Conservation (phyloP, 768 basidiomycete genomes). For the Pseudohyphozyma bogoriensis region DNA sequence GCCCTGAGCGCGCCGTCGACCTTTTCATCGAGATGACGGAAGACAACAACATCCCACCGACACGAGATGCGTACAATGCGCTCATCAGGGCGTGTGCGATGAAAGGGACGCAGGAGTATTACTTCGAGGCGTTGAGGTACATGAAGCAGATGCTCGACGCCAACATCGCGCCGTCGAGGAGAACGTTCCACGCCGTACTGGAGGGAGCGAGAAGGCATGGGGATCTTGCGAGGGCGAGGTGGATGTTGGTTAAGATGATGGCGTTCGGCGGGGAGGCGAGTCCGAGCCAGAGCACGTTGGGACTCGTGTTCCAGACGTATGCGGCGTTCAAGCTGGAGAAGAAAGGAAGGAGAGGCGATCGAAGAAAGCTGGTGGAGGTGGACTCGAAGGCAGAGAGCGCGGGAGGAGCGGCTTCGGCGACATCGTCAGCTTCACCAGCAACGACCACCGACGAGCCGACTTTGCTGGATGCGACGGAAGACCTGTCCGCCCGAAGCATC, state of each 20-base stretch:
- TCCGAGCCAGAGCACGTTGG: constrained; percentile 17
- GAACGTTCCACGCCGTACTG: constrained; percentile 71
- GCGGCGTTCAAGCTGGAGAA: constrained; percentile 9
- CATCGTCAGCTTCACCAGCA: not conserved
- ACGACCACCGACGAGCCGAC: not conserved
- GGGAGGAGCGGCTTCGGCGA: too few species aligned
- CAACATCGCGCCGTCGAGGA: constrained; percentile 47
- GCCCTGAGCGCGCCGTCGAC: constrained; percentile 85
- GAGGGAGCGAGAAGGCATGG: constrained; percentile 81
- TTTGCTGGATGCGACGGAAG: not conserved
- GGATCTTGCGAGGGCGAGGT: constrained; percentile 69
- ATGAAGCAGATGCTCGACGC: constrained; percentile 75
- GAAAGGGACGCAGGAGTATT: constrained; percentile 38
- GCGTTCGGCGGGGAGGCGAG: constrained; percentile 30
- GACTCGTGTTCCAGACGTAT: constrained; percentile 26
- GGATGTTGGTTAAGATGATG: constrained; percentile 82
- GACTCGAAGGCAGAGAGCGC: not conserved
- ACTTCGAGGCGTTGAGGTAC: constrained; percentile 69
- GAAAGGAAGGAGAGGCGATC: not conserved
- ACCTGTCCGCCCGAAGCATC: not conserved
- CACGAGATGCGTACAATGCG: constrained; percentile 63
- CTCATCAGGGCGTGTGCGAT: constrained; percentile 68
- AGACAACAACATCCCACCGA: constrained; percentile 42
- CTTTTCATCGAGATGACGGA: constrained; percentile 80
- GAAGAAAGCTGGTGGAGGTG: not conserved